Evolutionary conservation across 306 rosid species (phyloP).

Genomic region (Purshia tridentata): DNA sequence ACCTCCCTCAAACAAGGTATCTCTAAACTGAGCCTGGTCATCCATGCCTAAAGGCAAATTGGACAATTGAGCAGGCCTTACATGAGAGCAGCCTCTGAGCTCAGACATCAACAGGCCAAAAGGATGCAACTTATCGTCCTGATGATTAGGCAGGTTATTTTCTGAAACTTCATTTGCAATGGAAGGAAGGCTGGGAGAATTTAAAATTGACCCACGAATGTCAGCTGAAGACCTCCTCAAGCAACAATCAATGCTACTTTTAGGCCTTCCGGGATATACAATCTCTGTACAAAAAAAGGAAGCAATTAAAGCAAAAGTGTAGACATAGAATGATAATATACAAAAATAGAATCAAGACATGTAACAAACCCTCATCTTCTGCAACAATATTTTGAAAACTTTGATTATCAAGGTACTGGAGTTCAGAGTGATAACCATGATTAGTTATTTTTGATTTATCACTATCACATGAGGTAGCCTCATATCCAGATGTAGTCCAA

Average conservation of each 20-base stretch:
- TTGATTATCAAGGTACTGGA: constrained; percentile 43
- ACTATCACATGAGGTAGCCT: constrained; percentile 32
- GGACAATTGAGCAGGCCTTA: constrained; percentile 53
- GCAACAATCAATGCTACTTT: constrained; percentile 39
- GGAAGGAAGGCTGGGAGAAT: constrained; percentile 35
- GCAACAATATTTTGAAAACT: constrained; percentile 35
- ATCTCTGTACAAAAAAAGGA: constrained; percentile 33
- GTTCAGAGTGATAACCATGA: constrained; percentile 38
- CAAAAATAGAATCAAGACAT: constrained; percentile 5
- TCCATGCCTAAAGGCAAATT: constrained; percentile 46
- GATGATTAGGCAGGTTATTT: constrained; percentile 32
- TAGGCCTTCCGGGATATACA: constrained; percentile 42
- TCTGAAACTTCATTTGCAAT: constrained; percentile 39
- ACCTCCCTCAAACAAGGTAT: constrained; percentile 43
- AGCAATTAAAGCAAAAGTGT: constrained; percentile 6
- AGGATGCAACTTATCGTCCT: constrained; percentile 63
- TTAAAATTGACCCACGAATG: constrained; percentile 32
- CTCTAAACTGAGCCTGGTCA: constrained; percentile 52
- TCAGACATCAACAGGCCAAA: constrained; percentile 72
- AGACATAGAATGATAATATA: constrained; percentile 5
- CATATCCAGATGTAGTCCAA: constrained; percentile 44
- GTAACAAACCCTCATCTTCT: constrained; percentile 51
- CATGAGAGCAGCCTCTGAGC: constrained; percentile 51
- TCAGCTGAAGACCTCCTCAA: constrained; percentile 36
- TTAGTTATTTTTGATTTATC: constrained; percentile 35